phyloP scores from a whole-genome alignment of 768 basidiomycete species.

The Chalciporus chontae region DNA sequence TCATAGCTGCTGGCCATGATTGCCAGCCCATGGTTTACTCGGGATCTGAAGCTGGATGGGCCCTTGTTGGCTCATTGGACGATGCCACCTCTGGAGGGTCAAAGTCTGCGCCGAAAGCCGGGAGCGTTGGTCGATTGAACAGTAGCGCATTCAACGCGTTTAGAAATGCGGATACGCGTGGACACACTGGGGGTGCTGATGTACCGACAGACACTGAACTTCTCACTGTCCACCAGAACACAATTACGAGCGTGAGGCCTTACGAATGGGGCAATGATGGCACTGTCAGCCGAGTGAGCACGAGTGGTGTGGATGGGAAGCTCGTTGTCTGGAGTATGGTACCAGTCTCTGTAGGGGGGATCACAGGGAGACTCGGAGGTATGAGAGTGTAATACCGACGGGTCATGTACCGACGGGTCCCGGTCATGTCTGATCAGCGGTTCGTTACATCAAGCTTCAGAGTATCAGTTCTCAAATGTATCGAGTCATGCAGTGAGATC shows the following conservation, averaged over 20 bases:
- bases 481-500: constrained; percentile 10
- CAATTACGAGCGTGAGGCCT: constrained; percentile 86
- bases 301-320: constrained; percentile 90
- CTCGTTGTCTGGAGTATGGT: constrained; percentile 88
- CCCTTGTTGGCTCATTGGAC: constrained; percentile 76
- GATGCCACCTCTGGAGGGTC: constrained; percentile 51
- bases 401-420: neutral
- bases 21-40: constrained; percentile 91
- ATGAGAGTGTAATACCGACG: constrained; percentile 39
- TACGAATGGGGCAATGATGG: constrained; percentile 57
- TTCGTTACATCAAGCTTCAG: neutral
- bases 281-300: constrained; percentile 73
- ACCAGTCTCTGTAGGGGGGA: constrained; percentile 40
- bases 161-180: constrained; percentile 84
- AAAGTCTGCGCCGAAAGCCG: constrained; percentile 39
- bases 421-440: constrained; percentile 2
- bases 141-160: constrained; percentile 93
- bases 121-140: constrained; percentile 73
- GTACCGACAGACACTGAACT: constrained; percentile 64
- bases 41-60: constrained; percentile 77
- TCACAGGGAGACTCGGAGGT: constrained; percentile 50
- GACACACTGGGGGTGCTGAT: constrained; percentile 33
- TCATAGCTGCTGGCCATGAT: constrained; percentile 95
- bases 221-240: constrained; percentile 94
- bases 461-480: neutral